phyloP scores from a whole-genome alignment of 139 green algal species.

The Tetradesmus obliquus region DNA sequence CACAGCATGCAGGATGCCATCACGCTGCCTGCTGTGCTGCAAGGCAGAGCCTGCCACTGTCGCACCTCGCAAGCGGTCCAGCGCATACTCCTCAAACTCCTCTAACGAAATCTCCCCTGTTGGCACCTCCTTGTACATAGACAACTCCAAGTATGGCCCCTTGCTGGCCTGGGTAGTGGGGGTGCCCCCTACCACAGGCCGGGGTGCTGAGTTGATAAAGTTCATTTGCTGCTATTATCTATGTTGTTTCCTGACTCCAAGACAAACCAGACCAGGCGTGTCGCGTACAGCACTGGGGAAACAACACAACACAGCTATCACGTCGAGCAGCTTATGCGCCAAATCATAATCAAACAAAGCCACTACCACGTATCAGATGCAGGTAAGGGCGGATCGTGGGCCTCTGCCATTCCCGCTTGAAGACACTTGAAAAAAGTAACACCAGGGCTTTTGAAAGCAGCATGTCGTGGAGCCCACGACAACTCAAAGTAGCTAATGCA shows the following conservation, averaged over 20 bases:
- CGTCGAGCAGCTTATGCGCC: background rate
- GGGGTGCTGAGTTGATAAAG: background rate
- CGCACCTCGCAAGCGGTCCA: conserved; percentile 87
- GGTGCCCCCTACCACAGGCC: background rate
- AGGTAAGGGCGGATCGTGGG: background rate
- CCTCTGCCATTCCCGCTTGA: background rate
- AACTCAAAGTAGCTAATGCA: background rate
- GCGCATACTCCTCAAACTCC: conserved; percentile 93
- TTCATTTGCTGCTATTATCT: background rate
- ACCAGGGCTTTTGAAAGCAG: background rate
- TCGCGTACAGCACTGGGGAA: background rate
- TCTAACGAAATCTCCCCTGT: conserved; percentile 86
- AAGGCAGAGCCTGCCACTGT: background rate
- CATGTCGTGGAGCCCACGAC: background rate
- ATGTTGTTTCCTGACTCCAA: background rate
- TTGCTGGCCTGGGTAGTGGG: background rate
- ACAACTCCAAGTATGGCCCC: conserved; percentile 42
- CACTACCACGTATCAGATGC: no score
- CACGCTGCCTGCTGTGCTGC: background rate
- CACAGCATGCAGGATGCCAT: background rate
- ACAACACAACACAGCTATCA: background rate
- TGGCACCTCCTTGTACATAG: conserved; percentile 85
- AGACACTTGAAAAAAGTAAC: background rate
- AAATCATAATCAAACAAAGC: background rate
- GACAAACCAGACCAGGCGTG: background rate